Base-by-base conservation (phyloP, 306 rosid species). In the Lithocarpus polystachyus region DNA sequence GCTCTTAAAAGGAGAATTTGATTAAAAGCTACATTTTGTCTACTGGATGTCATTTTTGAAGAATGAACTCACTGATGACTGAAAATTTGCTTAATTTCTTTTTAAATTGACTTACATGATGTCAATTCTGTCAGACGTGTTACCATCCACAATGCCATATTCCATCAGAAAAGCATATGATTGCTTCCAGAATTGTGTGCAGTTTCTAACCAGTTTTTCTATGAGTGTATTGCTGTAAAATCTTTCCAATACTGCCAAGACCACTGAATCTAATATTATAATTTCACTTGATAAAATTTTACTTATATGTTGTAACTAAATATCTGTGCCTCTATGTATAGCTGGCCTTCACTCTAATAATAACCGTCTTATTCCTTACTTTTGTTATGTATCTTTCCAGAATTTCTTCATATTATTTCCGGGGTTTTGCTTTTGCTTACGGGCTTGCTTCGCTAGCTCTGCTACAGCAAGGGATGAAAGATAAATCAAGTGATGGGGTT, bases 371-470 rank as follows among this genome's bases (percentile, higher is more conserved):
- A 62, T 72, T 33, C 57, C 84, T 85, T 65, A 79, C 75, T 72
- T 81, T 55, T 76, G 43, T 60, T 29, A 62, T 89, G 59, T 85
- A 35, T 61, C 73, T 45, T 83, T 74, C 78, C 97, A 91, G 97
- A 92, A 91, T 73, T 89, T 92, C 79, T 92, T 94, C 89, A 92
- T 97, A 87, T 88, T 95, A 84, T 91, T 92, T 78, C 98, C 96
- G 68, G 99, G 96, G 81, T 95, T 95, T 89, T 95, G 97, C 86
- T 92, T 31, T 95, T 84, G 97, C 96, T 83, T 98, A 92, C 53
- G 99, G 98, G 64, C 94, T 95, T 72, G 98, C 96, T 54, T 95
- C 96, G 43, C 81, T 95, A 79, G 99, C 99, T 85, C 98, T 95
- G 86, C 86, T 95, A 61, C 89, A 94, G 69, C 99, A 91, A 88